Base-by-base conservation (phyloP, 2,329 filamentous ascomycete genomes). In the Cladophialophora immunda region DNA sequence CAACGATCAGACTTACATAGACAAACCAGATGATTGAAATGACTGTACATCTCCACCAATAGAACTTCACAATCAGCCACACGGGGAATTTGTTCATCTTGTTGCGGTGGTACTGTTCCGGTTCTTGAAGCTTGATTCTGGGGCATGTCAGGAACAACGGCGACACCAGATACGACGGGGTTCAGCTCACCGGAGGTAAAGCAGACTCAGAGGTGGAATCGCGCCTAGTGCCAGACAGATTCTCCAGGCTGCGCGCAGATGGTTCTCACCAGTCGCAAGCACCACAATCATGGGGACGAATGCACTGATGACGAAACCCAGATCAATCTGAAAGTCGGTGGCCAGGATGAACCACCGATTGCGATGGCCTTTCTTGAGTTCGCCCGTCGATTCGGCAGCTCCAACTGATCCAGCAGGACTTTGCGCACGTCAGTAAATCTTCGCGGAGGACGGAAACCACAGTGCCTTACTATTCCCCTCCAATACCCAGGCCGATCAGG, bases 311-410 rank as follows among this genome's bases (percentile, higher is more conserved):
- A 96, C 91, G 71, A 96, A 97, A 0, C 92, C 93, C 59, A 88
- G 86, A 75, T 96, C 92, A 67, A 97, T 96, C 83, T 93, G 91
- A 27, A 91, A 88, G 78, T 96, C 96, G 54, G 92, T 97, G 78
- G 95, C 96, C 70, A 97, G 83, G 73, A 94, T 92, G 75, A 94
- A 97, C 92, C 93, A 97, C 41, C 91, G 85, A 76, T 97, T 94
- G 19, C 94, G 85, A 17, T 90, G 90, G 13, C 94, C 94, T 19
- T 81, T 79, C 77, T 93, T 92, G 67, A 97, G 83, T 76, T 96
- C 92, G 25, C 92, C 92, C 0, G 90, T 94, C 3, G 90, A 90
- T 79, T 97, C 94, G 2, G 93, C 92, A 59, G 89, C 91, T 2
- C 90, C 92, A 0, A 97, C 94, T 66, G 88, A 92, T 2, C 94